phyloP scores from a whole-genome alignment of 805 yeast genomes.

The Scheffersomyces coipomensis region DNA sequence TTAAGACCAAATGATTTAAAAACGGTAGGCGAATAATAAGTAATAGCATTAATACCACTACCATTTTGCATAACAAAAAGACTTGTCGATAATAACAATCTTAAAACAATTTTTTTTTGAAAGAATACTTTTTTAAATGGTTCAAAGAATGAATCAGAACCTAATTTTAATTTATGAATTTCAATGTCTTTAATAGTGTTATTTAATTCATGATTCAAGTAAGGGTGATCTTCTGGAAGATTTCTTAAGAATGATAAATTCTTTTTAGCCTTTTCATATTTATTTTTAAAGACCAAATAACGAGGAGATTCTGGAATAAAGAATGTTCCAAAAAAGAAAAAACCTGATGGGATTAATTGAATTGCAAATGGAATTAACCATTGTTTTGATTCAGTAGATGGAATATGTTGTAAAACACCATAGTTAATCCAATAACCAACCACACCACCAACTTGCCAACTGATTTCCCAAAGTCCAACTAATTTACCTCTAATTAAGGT shows the following conservation, averaged over 20 bases:
- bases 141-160: constrained; percentile 33
- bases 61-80: constrained; percentile 45
- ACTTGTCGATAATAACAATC: constrained; percentile 37
- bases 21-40: constrained; percentile 53
- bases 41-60: constrained; percentile 49
- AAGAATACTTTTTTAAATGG: constrained; percentile 36
- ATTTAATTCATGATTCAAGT: constrained; percentile 38
- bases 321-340: constrained; percentile 6
- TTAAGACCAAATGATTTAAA: constrained; percentile 49
- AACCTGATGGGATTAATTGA: constrained; percentile 44
- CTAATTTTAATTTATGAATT: constrained; percentile 26
- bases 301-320: constrained; percentile 48
- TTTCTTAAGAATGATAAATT: constrained; percentile 25
- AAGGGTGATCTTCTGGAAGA: constrained; percentile 35
- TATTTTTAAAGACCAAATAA: constrained; percentile 36
- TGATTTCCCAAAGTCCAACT: constrained; percentile 47
- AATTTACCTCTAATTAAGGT: constrained; percentile 45
- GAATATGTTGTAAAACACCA: constrained; percentile 38
- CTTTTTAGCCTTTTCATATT: constrained; percentile 26
- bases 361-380: constrained; percentile 50
- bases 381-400: constrained; percentile 29
- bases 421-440: constrained; percentile 51
- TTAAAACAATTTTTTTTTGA: constrained; percentile 24
- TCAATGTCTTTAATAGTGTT: constrained; percentile 21
- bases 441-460: constrained; percentile 49